Conservation (phyloP, 352 stramenopile species). For the Achlya hypogyna region DNA sequence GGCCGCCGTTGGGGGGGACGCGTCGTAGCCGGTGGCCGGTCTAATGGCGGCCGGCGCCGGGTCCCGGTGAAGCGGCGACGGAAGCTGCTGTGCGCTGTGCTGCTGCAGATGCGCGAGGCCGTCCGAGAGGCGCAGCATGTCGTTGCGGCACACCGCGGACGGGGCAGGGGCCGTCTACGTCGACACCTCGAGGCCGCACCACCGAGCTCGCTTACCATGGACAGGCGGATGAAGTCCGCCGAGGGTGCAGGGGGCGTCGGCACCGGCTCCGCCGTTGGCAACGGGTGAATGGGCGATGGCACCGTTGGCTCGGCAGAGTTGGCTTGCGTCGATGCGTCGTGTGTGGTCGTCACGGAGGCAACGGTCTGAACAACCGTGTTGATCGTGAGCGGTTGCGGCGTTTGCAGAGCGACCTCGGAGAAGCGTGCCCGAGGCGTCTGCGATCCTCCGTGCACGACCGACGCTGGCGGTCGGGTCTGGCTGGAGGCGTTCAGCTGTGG, state of each 20-base stretch:
- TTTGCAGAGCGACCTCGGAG: background rate
- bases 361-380: background rate
- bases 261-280: background rate
- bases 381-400: background rate
- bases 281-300: background rate
- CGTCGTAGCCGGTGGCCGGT: background rate
- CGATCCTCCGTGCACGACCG: background rate
- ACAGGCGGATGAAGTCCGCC: background rate
- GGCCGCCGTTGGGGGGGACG: background rate
- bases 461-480: too few relatives aligned
- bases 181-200: background rate
- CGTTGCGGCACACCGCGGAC: background rate
- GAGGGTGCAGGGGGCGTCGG: background rate
- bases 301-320: background rate
- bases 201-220: background rate
- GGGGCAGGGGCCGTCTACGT: background rate
- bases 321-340: background rate
- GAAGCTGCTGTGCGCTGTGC: background rate
- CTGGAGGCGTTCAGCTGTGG: too few relatives aligned
- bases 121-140: slow-evolving; percentile 11
- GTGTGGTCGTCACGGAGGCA: background rate
- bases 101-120: background rate
- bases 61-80: background rate
- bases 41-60: background rate
- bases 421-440: background rate